Evolutionary conservation across 441 rosid genomes (phyloP), one percentile per base, ranked within the genome.

Genomic region (Pelargonium citronellum): DNA sequence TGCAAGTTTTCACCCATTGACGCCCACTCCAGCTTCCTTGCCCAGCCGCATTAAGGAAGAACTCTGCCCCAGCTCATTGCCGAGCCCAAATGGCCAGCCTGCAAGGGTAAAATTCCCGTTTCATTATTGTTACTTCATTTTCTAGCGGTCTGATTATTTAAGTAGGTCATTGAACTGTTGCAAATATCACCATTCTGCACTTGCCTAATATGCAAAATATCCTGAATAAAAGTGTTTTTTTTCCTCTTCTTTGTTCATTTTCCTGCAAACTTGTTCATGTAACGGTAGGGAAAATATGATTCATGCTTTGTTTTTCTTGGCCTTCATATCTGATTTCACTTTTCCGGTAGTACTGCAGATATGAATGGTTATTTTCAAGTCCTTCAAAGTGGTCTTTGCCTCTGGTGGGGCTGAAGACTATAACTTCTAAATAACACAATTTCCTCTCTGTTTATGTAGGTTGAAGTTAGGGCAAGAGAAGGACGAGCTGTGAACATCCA

Each of bases 401-500:
- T 34, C 6, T 34, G 6, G 39, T 46, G 51, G 13, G 12, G 12
- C n/a, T 8, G 51, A 46, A 8, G 51, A 46, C n/a, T 2, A 12
- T 12, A 22, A 68, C 2, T 7, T 68, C 43, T 46, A 34, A 41
- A 47, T 69, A 10, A 47, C 51, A 19, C 44, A 10, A 24, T 20
- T 67, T 53, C 16, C 67, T 57, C 66, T 44, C 24, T 76, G 27
- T 64, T 19, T 46, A 3, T 70, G 7, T 44, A 88, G 93, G 91
- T 86, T 67, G 93, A 88, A 64, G 93, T 88, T 16, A 83, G 87
- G 78, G 65, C 71, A 69, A 81, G 88, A 71, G 93, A 88, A 84
- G 91, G 91, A 73, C 74, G 89, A 79, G 93, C 87, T 16, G 93
- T 91, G 70, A 89, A 87, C 82, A 89, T 91, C 69, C 95, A 91